Base-by-base conservation (phyloP, 345 rosid species). In the Salix udensis region DNA sequence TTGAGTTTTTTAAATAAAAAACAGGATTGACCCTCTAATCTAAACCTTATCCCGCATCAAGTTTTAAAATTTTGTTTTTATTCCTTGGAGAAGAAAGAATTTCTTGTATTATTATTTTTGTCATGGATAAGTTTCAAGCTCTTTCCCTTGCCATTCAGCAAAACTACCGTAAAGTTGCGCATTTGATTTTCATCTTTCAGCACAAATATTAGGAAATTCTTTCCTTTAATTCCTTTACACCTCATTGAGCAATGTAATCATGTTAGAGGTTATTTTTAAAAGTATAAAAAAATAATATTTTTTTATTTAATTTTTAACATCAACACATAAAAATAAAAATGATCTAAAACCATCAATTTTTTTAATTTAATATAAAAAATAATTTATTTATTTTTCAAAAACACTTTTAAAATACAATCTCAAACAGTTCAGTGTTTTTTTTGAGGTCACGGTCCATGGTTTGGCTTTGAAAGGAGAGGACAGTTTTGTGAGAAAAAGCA, bases 251-350 rank as follows among this genome's bases (percentile, higher is more conserved):
- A 58, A 24, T 24, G 28, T 58, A n/a, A 58, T 13, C 13, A 55
- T 9, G n/a, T n/a, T n/a, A n/a, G 6, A 34, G 36, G 0, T 34
- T 34, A 0, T 34, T 34, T 34, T 34, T 4, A 4, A 34, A 34
- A 34, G 0, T 34, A 4, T 30, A 30, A 2, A 30, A 2, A 30
- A 30, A 30, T 30, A 30, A 30, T 30, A 30, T 30, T 30, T 30
- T 2, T 30, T 30, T 2, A 30, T 0, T 30, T 30, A 30, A 30
- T 30, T 34, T 34, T 34, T 34, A 34, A 34, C 1, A 34, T 4
- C 36, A 31, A 0, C 5, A 4, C 4, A 0, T 34, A 0, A 34
- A 34, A 34, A 0, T 34, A 0, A 34, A 34, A 34, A 34, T 34
- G 0, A 34, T 34, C 1, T 34, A 34, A 34, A 4, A 30, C 4